Evolutionary conservation across 257 asterid species (phyloP).

Genomic region (Striga asiatica): DNA sequence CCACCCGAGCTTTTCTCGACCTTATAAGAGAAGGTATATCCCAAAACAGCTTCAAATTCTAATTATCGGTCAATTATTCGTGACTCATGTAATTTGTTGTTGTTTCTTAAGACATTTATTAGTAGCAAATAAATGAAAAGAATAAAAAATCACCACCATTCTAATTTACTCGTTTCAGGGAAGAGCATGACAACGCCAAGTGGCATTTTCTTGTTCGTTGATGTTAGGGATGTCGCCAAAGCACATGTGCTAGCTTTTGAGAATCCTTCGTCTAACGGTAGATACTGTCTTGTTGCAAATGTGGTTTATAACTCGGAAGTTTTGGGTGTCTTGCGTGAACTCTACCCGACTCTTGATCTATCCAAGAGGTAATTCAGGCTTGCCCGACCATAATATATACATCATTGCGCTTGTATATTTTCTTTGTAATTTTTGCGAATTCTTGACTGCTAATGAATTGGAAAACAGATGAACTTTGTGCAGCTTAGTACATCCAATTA

Average conservation of each 20-base stretch:
- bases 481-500: no score
- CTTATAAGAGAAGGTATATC: conserved; percentile 24
- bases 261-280: conserved; percentile 29
- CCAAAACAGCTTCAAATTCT: neutral
- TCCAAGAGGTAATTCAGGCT: conserved; percentile 11
- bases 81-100: no score
- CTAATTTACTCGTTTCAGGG: neutral
- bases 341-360: conserved; percentile 22
- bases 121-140: no score
- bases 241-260: conserved; percentile 37
- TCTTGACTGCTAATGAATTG: no score
- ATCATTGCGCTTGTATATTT: neutral
- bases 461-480: no score
- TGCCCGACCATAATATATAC: neutral
- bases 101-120: no score
- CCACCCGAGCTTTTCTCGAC: conserved; percentile 15
- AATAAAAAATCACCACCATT: no score
- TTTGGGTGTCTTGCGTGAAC: conserved; percentile 16
- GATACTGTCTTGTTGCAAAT: conserved; percentile 27
- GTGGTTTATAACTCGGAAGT: neutral
- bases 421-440: neutral
- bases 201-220: conserved; percentile 13
- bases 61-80: no score
- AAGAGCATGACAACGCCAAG: neutral
- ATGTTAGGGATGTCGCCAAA: conserved; percentile 32